These are phyloP conservation scores for Cryptococcus sp. DNA, from an alignment of 1,284 basidiomycete genomes.

Conservation along the genomic window DNA sequence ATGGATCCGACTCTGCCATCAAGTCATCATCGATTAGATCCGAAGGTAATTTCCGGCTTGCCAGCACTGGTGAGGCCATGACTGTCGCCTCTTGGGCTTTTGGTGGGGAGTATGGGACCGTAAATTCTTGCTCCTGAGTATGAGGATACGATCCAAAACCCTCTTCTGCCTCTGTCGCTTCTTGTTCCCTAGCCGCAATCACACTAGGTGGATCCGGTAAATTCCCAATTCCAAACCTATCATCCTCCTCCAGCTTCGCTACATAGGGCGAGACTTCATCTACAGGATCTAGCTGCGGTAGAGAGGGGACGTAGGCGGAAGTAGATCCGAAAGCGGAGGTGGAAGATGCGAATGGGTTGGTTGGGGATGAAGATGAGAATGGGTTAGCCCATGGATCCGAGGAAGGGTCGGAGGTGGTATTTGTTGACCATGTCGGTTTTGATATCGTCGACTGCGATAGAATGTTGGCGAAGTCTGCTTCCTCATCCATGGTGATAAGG, in stretches of 20 bases:
- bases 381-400: slow-evolving; percentile 48
- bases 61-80: background rate
- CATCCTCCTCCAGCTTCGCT: slow-evolving; percentile 19
- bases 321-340: slow-evolving; percentile 6
- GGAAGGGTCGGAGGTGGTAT: slow-evolving; percentile 1
- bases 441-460: slow-evolving; percentile 34
- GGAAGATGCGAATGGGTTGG: slow-evolving; percentile 10
- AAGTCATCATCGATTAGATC: slow-evolving; percentile 42
- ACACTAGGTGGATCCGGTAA: slow-evolving; percentile 38
- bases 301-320: slow-evolving; percentile 1
- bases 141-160: background rate
- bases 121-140: slow-evolving; percentile 3
- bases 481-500: slow-evolving; percentile 36
- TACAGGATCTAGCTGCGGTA: slow-evolving; percentile 3
- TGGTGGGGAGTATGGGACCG: slow-evolving; percentile 4
- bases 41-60: slow-evolving; percentile 12
- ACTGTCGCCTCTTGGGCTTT: background rate
- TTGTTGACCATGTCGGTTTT: slow-evolving; percentile 23
- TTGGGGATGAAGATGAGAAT: slow-evolving; percentile 29
- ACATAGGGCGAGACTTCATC: slow-evolving; percentile 29
- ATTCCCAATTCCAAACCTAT: slow-evolving; percentile 4
- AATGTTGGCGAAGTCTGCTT: slow-evolving; percentile 39
- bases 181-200: slow-evolving; percentile 38
- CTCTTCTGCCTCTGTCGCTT: background rate
- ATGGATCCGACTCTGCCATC: slow-evolving; percentile 39